phyloP scores from a whole-genome alignment of 345 rosid genomes.

The Brassica nigra region DNA sequence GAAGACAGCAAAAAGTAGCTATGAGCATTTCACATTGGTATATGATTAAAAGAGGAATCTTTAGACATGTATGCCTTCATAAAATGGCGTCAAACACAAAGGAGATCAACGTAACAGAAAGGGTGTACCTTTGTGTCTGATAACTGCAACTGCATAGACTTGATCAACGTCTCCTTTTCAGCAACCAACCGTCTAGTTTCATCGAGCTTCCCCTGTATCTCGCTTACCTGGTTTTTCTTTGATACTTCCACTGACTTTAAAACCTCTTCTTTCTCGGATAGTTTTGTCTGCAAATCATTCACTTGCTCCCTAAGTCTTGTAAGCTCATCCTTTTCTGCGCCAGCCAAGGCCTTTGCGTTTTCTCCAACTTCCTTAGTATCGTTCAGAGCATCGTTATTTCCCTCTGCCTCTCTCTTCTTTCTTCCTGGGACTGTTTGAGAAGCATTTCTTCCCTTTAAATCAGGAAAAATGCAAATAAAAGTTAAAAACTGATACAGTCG shows the following conservation, averaged over 20 bases:
- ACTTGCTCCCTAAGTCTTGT: constrained; percentile 65
- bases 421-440: constrained; percentile 60
- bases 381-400: constrained; percentile 48
- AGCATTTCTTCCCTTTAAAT: constrained; percentile 62
- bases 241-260: constrained; percentile 64
- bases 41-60: background rate
- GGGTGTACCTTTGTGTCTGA: constrained; percentile 80
- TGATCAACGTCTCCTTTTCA: constrained; percentile 69
- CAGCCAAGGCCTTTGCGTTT: constrained; percentile 48
- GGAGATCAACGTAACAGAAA: background rate
- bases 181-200: constrained; percentile 57
- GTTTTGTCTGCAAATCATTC: constrained; percentile 67
- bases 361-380: constrained; percentile 52
- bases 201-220: constrained; percentile 55
- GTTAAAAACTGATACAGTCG: background rate
- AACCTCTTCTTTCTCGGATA: constrained; percentile 84
- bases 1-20: constrained; percentile 12
- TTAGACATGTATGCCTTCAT: too few relatives aligned
- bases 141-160: constrained; percentile 71
- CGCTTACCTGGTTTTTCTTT: constrained; percentile 49
- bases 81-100: too few relatives aligned
- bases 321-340: constrained; percentile 66
- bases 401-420: constrained; percentile 68
- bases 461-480: constrained; percentile 43
- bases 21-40: background rate